Conservation (phyloP, 257 asterid species). For the Handroanthus guayacan region DNA sequence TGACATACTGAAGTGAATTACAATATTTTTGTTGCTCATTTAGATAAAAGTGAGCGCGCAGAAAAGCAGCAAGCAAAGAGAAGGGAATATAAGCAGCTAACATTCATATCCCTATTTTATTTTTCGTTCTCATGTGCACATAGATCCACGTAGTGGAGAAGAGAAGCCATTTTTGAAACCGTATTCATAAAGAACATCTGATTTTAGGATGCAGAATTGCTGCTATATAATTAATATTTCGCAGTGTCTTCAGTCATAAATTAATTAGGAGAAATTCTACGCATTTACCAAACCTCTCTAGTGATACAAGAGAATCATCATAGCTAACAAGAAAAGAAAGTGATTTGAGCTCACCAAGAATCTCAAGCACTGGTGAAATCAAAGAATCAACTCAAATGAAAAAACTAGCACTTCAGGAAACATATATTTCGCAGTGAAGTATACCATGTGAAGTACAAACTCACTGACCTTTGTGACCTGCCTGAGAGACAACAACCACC, state of each 20-base stretch:
- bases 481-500: slow-evolving; percentile 71
- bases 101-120: neutral
- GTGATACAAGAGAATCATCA: neutral
- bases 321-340: neutral
- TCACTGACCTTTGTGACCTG: slow-evolving; percentile 68
- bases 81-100: slow-evolving; percentile 20
- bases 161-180: slow-evolving; percentile 19
- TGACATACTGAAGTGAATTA: slow-evolving; percentile 2
- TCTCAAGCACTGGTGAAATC: slow-evolving; percentile 3
- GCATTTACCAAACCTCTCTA: neutral
- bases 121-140: slow-evolving; percentile 19
- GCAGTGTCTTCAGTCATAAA: neutral
- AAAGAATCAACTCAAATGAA: slow-evolving; percentile 24
- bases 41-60: slow-evolving; percentile 17
- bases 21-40: slow-evolving; percentile 18
- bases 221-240: slow-evolving; percentile 9
- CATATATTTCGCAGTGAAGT: slow-evolving; percentile 10
- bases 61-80: neutral
- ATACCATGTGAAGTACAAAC: slow-evolving; percentile 24
- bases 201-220: slow-evolving; percentile 11
- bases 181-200: neutral
- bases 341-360: slow-evolving; percentile 28
- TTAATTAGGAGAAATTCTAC: slow-evolving; percentile 10
- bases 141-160: slow-evolving; percentile 24
- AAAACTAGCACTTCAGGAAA: slow-evolving; percentile 22